Base-by-base conservation (phyloP, 225 moss, liverwort and hornwort species). In the Bryoerythrophyllum caledonicum region DNA sequence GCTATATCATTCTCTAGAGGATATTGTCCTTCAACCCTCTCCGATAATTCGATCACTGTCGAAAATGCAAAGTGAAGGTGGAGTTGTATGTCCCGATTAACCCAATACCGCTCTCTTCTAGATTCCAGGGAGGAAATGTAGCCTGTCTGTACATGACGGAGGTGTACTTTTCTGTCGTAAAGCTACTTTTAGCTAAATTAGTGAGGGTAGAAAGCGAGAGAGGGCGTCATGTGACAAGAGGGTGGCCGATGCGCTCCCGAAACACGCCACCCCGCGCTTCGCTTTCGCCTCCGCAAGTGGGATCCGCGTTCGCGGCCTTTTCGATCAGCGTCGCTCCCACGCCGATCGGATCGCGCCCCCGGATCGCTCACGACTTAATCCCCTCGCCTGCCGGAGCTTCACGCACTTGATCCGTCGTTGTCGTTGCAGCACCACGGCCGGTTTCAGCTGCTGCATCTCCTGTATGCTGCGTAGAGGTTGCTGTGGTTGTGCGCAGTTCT, bases 231-330 rank as follows among this genome's bases (percentile, higher is more conserved):
- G 72, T 46, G 61, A 72, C 46, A 4, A 3, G 21, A 12, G 28
- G n/a, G 71, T 43, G 43, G 7, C 20, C 0, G 41, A 26, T 19
- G 57, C 4, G 41, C 41, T 56, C 57, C 57, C 16, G 56, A 1
- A 25, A 10, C 57, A 71, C 71, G 71, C 43, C 26, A 41, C 58
- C 48, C 21, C 46, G 53, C 13, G 74, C 63, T 25, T 7, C 8
- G 0, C 73, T 51, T 63, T 37, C 40, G 12, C 65, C 56, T 24
- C 43, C 43, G 41, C 75, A 75, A 66, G 65, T 57, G 56, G n/a
- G 75, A 21, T 56, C 74, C 65, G 55, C 55, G 65, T 40, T 15
- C 28, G 19, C n/a, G 5, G 75, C 75, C 56, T 65, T 65, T 40
- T 37, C 51, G 25, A 53, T 58, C 35, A 5, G 6, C 65, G 5